phyloP scores from a whole-genome alignment of 1,284 basidiomycete species.

The Trichosporon ovoides region DNA sequence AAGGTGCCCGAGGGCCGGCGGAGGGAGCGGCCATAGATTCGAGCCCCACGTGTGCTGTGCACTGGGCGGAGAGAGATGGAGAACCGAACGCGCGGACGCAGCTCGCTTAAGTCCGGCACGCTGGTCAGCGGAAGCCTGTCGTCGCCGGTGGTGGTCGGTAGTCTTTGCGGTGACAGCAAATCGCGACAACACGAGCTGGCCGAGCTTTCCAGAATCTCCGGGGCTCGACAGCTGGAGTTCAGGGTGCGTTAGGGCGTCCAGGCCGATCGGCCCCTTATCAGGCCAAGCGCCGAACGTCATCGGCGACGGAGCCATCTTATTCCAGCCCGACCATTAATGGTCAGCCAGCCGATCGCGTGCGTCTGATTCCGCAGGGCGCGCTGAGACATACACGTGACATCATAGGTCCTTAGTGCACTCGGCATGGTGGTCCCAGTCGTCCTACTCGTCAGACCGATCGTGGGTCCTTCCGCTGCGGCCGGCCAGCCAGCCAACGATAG shows the following conservation, averaged over 20 bases:
- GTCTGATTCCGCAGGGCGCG: neutral
- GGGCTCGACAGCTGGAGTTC: too few species aligned
- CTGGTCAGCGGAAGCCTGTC: neutral
- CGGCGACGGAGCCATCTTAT: too few species aligned
- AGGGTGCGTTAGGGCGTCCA: too few species aligned
- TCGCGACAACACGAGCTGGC: neutral
- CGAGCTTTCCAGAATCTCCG: constrained; percentile 6
- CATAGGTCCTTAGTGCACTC: neutral
- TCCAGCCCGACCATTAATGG: too few species aligned
- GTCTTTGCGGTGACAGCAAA: neutral
- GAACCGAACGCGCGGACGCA: neutral
- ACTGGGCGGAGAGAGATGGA: neutral
- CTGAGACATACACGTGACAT: constrained; percentile 1
- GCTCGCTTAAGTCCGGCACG: neutral
- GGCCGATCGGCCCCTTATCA: too few species aligned
- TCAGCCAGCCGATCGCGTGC: neutral
- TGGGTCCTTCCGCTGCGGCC: neutral
- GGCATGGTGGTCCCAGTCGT: neutral
- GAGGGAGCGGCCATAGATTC: neutral
- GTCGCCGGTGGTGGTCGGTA: neutral
- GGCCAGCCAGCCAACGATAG: neutral
- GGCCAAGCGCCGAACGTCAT: too few species aligned
- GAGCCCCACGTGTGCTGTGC: neutral
- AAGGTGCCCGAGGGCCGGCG: neutral
- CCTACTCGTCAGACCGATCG: neutral